Percentiles rank a stretch among this genome's conserved stretches.
Conservation (phyloP, 345 rosid species). For the Cochlearia excelsa region DNA sequence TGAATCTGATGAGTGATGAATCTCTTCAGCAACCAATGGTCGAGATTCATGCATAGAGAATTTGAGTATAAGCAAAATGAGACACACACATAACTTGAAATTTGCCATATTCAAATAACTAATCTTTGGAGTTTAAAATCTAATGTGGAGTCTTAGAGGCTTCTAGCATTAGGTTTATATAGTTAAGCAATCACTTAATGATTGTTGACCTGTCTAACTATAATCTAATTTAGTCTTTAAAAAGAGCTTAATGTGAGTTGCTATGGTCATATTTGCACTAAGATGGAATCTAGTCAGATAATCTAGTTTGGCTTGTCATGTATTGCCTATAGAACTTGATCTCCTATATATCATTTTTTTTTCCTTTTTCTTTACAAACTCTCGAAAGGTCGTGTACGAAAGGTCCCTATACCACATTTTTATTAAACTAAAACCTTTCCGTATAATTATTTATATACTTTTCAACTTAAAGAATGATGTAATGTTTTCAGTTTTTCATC, state of each 20-base stretch:
- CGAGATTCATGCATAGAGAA: constrained; percentile 31
- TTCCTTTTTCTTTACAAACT: constrained; percentile 21
- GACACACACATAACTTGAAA: constrained; percentile 33
- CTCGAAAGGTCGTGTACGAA: constrained; percentile 33
- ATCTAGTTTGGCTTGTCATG: constrained; percentile 22
- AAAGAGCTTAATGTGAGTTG: constrained; percentile 14
- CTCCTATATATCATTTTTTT: constrained; percentile 12
- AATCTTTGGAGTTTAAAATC: constrained; percentile 2
- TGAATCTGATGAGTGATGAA: constrained; percentile 17
- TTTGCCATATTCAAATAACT: constrained; percentile 26
- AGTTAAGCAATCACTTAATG: constrained; percentile 29
- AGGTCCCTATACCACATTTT: constrained; percentile 7
- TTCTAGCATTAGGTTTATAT: constrained; percentile 29
- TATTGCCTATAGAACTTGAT: constrained; percentile 18
- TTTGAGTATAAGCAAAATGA: constrained; percentile 31
- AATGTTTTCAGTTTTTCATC: not conserved
- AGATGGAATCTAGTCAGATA: constrained; percentile 34
- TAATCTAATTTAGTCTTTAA: constrained; percentile 13
- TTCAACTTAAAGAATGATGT: constrained; percentile 2
- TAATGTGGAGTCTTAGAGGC: constrained; percentile 28
- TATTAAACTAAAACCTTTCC: constrained; percentile 9
- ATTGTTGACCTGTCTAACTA: constrained; percentile 30
- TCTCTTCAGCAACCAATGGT: constrained; percentile 29
- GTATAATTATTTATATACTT: constrained; percentile 2
- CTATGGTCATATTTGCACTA: constrained; percentile 26